Evolutionary conservation across 1,139 yeast species (phyloP), one percentile per base, ranked within the genome.

Genomic region (Sugiyamaella neomexicana): DNA sequence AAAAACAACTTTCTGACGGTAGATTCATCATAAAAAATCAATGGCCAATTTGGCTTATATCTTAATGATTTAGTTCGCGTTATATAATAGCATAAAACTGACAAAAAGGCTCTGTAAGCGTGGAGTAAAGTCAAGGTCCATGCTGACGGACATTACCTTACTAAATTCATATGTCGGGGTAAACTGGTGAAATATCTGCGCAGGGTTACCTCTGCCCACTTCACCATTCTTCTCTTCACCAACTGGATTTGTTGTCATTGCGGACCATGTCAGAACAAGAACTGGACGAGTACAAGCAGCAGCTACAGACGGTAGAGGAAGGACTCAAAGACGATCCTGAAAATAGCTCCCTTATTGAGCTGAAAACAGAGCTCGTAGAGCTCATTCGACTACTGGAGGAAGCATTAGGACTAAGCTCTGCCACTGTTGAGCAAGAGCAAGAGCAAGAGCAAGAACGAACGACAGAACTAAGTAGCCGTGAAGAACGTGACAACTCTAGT

Each of bases 331-430:
- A 58, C 2, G 69, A 66, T 42, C 73, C 75, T 1, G 64, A 60
- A 9, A 69, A 72, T 55, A 65, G 62, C 32, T 60, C 69, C 10
- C 60, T 72, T 10, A 40, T 62, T 40, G 66, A 63, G 8, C 64
- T 72, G 45, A 65, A 66, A 50, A 57, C 56, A 2, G 75, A 72
- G 61, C 64, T 72, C 12, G 46, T 54, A 6, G 74, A 71, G 38
- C 57, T 72, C 41, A 63, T 72, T 20, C 54, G 57, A 2, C 60
- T 72, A 36, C 55, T 72, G n/a, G 54, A 58, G 37, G 53, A 58
- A 48, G 62, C 62, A 10, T 59, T 57, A 27, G 59, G 50, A 17
- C 27, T 27, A 5, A 23, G 12, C n/a, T 23, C 46, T 10, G 10
- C 38, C 20, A 44, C 15, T 39, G 42, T 20, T 3, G 25, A 20